Evolutionary conservation across 2,329 filamentous ascomycete genomes (phyloP), one percentile per base, ranked within the genome.

Genomic region (Fusarium phyllophilum): DNA sequence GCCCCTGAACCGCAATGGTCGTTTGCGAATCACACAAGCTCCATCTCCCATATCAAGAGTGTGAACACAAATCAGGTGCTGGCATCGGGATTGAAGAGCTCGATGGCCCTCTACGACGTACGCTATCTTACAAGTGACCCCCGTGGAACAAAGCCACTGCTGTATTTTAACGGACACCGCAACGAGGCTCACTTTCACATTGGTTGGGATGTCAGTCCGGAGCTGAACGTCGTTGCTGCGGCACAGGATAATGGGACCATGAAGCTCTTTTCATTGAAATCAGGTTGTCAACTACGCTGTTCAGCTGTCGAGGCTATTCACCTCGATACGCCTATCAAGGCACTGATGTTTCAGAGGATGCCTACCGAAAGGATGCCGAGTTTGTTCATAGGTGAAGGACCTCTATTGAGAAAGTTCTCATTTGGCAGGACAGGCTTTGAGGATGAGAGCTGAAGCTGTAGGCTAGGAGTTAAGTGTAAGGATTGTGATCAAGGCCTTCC

Each of bases 51-150:
- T 65, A 78, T 91, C 38, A 84, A 83, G 39, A 84, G 86, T 59
- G 75, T 90, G 5, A 84, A 85, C 55, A 79, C 81, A 13, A 80
- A 89, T 73, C 85, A 87, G 49, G 81, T 91, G 26, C 81, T 92
- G 5, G 86, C 87, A 8, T 85, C 88, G 0, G 89, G 89, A 3
- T 79, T 89, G 5, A 75, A 80, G 38, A 84, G 83, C 76, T 82
- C 77, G 60, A 87, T 92, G 82, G 83, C 83, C 3, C 79, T 91
- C 10, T 92, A 90, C 75, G 90, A 92, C 70, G 69, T 88, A 38
- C 88, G 90, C 4, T 89, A 84, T 72, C 58, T 75, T 29, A 62
- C 49, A 46, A 44, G 59, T 44, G 67, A 66, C 10, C 49, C 73
- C 4, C 75, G 77, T 58, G 70, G 75, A 11, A 76, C 80, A 1